These are phyloP conservation scores for Phaeosphaeria sp. DNA, from an alignment of 2,329 filamentous ascomycete species.

Conservation along the genomic window DNA sequence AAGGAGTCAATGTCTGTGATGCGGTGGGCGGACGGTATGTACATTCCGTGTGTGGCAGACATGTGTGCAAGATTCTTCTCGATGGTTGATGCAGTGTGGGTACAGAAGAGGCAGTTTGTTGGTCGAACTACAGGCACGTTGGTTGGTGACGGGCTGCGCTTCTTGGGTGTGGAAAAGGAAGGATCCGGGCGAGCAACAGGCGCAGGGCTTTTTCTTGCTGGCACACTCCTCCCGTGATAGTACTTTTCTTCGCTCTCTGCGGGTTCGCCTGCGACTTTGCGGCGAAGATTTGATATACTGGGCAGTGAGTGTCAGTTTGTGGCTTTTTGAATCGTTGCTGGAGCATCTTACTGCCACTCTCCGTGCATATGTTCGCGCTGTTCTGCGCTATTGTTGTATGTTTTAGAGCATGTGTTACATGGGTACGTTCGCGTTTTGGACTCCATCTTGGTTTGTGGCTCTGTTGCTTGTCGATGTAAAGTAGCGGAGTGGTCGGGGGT, in stretches of 20 bases:
- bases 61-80: constrained; percentile 37
- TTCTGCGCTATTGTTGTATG: constrained; percentile 15
- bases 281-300: constrained; percentile 27
- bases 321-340: not conserved
- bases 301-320: not conserved
- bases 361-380: constrained; percentile 27
- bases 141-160: not conserved
- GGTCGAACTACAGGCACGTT: not conserved
- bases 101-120: constrained; percentile 41
- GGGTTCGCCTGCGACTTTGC: constrained; percentile 14
- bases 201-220: too few relatives aligned
- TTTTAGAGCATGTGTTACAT: constrained; percentile 26
- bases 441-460: constrained; percentile 5
- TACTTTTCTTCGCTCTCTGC: constrained; percentile 10
- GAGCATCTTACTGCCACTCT: constrained; percentile 20
- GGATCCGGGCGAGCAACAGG: not conserved
- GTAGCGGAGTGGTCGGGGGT: not conserved
- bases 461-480: not conserved
- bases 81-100: constrained; percentile 8
- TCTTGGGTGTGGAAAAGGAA: not conserved
- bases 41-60: constrained; percentile 31
- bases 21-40: constrained; percentile 31
- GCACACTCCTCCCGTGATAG: not conserved
- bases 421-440: constrained; percentile 8
- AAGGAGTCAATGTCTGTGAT: constrained; percentile 37